These are phyloP conservation scores for Hypoxylon sp. DNA, from an alignment of 2,329 filamentous ascomycete species.

Conservation along the genomic window DNA sequence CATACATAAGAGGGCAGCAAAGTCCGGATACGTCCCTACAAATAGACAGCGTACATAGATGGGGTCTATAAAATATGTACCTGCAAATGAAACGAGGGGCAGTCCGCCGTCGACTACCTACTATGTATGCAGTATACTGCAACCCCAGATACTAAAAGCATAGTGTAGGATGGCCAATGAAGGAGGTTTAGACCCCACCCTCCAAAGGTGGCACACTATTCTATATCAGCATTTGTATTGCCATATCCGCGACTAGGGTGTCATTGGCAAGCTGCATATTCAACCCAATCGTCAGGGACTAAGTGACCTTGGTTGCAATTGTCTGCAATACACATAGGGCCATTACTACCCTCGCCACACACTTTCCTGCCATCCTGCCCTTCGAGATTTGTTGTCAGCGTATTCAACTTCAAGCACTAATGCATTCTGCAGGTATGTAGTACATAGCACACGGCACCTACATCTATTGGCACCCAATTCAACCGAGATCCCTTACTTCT, in stretches of 20 bases:
- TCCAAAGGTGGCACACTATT: slow-evolving; percentile 35
- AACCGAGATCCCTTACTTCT: slow-evolving; percentile 37
- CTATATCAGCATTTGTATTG: slow-evolving; percentile 39
- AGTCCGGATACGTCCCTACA: slow-evolving; percentile 19
- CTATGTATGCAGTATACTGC: slow-evolving; percentile 6
- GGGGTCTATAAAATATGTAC: slow-evolving; percentile 19
- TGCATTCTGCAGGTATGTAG: slow-evolving; percentile 30
- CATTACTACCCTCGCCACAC: slow-evolving; percentile 39
- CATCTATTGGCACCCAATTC: slow-evolving; percentile 29
- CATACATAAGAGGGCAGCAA: slow-evolving; percentile 36
- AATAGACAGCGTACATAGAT: slow-evolving; percentile 9
- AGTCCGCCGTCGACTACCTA: slow-evolving; percentile 24
- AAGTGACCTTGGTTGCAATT: slow-evolving; percentile 22
- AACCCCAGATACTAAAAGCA: slow-evolving; percentile 29
- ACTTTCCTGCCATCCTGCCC: slow-evolving; percentile 3
- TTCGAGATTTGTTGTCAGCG: slow-evolving; percentile 17
- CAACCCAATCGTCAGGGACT: slow-evolving; percentile 45
- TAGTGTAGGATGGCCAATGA: slow-evolving; percentile 31
- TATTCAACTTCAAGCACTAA: slow-evolving; percentile 25
- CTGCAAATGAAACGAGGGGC: slow-evolving; percentile 38
- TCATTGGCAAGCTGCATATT: slow-evolving; percentile 34
- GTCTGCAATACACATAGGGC: slow-evolving; percentile 43
- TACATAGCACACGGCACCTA: slow-evolving; percentile 25
- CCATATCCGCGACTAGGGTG: slow-evolving; percentile 38
- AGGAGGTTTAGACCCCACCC: slow-evolving; percentile 37